These are phyloP conservation scores for Lineolata rhizophorae DNA, from an alignment of 495 filamentous ascomycete species.

Conservation along the genomic window DNA sequence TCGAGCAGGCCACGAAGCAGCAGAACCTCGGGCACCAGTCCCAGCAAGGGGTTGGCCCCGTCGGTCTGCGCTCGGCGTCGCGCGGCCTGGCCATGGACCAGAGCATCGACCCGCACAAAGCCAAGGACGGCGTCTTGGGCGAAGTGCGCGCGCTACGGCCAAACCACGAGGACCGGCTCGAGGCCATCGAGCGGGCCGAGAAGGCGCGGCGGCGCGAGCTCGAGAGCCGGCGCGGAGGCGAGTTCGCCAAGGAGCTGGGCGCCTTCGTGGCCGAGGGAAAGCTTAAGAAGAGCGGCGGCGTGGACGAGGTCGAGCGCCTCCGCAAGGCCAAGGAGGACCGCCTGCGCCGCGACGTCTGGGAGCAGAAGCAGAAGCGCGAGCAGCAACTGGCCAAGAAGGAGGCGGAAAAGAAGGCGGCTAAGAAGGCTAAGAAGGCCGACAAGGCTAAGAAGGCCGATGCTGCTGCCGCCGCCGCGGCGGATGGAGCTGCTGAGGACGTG, in stretches of 20 bases:
- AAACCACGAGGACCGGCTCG: slow-evolving; percentile 78
- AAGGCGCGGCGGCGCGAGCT: slow-evolving; percentile 73
- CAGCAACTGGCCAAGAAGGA: no score
- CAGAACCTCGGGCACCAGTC: slow-evolving; percentile 22
- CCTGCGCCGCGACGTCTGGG: slow-evolving; percentile 69
- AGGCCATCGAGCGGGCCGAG: slow-evolving; percentile 90
- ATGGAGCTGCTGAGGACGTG: no score
- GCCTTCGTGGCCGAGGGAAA: slow-evolving; percentile 78
- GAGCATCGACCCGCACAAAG: slow-evolving; percentile 48
- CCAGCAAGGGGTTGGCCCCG: background rate
- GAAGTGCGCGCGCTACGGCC: slow-evolving; percentile 89
- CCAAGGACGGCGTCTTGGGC: slow-evolving; percentile 75
- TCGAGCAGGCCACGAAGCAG: slow-evolving; percentile 91
- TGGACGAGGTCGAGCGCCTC: slow-evolving; percentile 80
- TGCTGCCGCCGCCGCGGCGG: no score
- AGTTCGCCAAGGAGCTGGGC: slow-evolving; percentile 74
- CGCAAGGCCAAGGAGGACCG: slow-evolving; percentile 71
- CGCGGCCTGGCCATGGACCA: slow-evolving; percentile 32
- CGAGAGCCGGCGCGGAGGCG: slow-evolving; percentile 49
- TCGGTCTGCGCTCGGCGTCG: slow-evolving; percentile 6
- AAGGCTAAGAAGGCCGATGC: no score
- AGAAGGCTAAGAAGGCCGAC: no score
- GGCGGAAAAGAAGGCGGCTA: no score
- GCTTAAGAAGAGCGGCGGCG: slow-evolving; percentile 84
- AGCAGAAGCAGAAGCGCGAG: slow-evolving; percentile 44